Evolutionary conservation across 169 alveolate species (phyloP).

Genomic region (Perkinsus chesapeaki): DNA sequence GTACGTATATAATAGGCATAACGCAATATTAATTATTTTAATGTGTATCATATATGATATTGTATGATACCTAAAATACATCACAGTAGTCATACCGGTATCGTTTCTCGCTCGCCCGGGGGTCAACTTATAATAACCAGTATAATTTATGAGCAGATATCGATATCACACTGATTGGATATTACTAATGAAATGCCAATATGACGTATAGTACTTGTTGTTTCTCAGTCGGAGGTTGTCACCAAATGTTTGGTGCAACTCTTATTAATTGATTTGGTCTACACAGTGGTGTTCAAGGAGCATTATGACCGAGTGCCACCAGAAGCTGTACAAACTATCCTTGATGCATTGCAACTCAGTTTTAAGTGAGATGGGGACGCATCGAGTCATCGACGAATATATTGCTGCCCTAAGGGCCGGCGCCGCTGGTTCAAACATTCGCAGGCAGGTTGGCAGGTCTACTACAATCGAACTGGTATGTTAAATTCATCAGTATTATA

Average conservation of each 20-base stretch:
- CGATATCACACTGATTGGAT: neutral
- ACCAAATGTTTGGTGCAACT: slow-evolving; percentile 12
- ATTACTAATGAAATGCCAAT: neutral
- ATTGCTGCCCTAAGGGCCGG: neutral
- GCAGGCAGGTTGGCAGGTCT: too few relatives aligned
- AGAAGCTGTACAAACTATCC: neutral
- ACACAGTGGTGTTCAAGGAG: neutral
- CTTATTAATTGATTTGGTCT: slow-evolving; percentile 3
- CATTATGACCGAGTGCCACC: neutral
- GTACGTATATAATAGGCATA: too few relatives aligned
- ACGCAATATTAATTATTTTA: too few relatives aligned
- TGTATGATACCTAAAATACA: too few relatives aligned
- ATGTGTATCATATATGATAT: too few relatives aligned
- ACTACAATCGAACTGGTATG: too few relatives aligned
- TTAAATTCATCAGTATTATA: too few relatives aligned
- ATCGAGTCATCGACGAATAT: neutral
- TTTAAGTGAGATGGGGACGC: neutral
- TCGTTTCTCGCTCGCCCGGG: too few relatives aligned
- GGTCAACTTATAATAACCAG: too few relatives aligned
- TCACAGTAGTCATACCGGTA: too few relatives aligned
- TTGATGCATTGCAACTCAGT: neutral
- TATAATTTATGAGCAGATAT: too few relatives aligned
- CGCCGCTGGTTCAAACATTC: too few relatives aligned
- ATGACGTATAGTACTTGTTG: neutral
- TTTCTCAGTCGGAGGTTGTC: slow-evolving; percentile 1